These are phyloP conservation scores for Punica granatum DNA, from an alignment of 345 rosid genomes.

Conservation along the genomic window DNA sequence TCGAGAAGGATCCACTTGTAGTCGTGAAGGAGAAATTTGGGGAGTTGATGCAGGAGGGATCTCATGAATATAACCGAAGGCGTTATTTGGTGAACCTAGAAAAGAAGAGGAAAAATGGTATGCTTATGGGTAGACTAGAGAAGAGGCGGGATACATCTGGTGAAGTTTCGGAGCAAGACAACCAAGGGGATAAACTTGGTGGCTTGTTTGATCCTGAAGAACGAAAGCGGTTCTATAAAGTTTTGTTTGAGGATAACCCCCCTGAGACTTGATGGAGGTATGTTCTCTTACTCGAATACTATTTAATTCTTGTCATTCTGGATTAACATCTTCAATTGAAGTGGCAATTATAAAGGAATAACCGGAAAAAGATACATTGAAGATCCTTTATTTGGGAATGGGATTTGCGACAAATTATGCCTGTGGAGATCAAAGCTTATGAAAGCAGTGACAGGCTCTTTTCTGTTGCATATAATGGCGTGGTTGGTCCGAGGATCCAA, in stretches of 20 bases:
- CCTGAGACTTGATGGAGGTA: conserved; percentile 17
- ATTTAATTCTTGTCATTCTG: not conserved
- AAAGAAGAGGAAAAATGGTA: conserved; percentile 54
- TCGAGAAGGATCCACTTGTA: conserved; percentile 72
- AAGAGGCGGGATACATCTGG: conserved; percentile 24
- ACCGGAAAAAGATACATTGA: not conserved
- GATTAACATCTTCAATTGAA: not conserved
- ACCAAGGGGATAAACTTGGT: conserved; percentile 31
- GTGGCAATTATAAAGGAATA: not conserved
- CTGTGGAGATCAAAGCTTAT: no score
- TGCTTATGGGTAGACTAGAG: conserved; percentile 22
- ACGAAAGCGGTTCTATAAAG: conserved; percentile 71
- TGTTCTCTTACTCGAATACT: not conserved
- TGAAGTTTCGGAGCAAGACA: conserved; percentile 40
- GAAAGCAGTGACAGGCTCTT: no score
- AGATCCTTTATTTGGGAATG: not conserved
- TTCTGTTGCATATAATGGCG: no score
- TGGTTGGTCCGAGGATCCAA: no score
- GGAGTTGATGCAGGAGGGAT: conserved; percentile 86
- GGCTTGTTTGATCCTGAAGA: conserved; percentile 78
- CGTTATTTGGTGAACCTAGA: conserved; percentile 46
- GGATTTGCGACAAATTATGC: no score
- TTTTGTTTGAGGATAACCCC: conserved; percentile 51
- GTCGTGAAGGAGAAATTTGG: conserved; percentile 80
- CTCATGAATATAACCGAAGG: conserved; percentile 63